A percentile compares a stretch with the other conserved stretches of the same genome.
These are phyloP conservation scores for Chamaecrista fasciculata DNA, from an alignment of 306 rosid species.

Conservation along the genomic window DNA sequence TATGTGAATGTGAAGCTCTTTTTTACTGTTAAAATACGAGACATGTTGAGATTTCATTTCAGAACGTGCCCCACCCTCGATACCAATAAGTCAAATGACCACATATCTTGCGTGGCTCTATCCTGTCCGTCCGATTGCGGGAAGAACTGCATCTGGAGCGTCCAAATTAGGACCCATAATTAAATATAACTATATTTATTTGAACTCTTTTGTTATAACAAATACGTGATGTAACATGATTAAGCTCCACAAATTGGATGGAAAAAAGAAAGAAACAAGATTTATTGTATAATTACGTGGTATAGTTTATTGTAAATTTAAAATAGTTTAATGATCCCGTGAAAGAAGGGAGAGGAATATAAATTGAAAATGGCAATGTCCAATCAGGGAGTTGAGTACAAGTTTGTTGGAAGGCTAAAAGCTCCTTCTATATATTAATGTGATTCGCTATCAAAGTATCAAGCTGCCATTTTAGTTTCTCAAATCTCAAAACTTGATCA, in stretches of 20 bases:
- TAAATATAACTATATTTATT: too few relatives aligned
- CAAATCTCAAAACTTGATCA: too few relatives aligned
- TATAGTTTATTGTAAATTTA: too few relatives aligned
- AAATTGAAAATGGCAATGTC: constrained; percentile 44
- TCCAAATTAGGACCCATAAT: constrained; percentile 21
- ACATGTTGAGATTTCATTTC: constrained; percentile 5
- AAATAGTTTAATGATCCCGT: constrained; percentile 23
- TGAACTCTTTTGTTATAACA: too few relatives aligned
- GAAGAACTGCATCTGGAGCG: constrained; percentile 37
- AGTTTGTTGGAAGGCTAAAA: constrained; percentile 40
- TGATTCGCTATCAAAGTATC: constrained; percentile 45
- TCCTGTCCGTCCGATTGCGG: constrained; percentile 29
- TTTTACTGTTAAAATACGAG: background rate
- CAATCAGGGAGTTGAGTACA: constrained; percentile 34
- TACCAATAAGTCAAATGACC: constrained; percentile 3
- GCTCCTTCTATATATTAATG: constrained; percentile 53
- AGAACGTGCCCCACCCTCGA: background rate
- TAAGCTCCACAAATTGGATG: too few relatives aligned
- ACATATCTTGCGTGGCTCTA: constrained; percentile 12
- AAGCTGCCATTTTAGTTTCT: constrained; percentile 61
- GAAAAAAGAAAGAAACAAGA: too few relatives aligned
- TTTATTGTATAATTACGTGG: too few relatives aligned
- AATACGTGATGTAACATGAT: too few relatives aligned
- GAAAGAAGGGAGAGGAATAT: constrained; percentile 27
- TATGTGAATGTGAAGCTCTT: too few relatives aligned